Percentiles rank a stretch among this genome's conserved stretches.
phyloP scores from a whole-genome alignment of 116 monocot species.

The Phalaenopsis hybrid region DNA sequence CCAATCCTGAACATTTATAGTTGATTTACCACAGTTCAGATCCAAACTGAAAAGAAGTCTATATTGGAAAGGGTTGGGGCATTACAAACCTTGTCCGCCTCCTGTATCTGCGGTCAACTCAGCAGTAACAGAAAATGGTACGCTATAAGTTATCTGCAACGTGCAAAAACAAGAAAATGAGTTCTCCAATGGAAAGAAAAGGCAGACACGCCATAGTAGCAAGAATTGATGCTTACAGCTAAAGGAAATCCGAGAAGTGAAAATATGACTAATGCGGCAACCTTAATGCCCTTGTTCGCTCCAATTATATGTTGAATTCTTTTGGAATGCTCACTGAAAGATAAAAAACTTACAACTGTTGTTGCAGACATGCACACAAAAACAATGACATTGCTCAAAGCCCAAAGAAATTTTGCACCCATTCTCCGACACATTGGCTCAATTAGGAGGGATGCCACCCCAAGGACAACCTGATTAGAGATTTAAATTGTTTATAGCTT shows the following conservation, averaged over 20 bases:
- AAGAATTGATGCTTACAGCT: constrained; percentile 27
- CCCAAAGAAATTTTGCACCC: constrained; percentile 61
- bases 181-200: background rate
- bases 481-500: background rate
- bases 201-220: background rate
- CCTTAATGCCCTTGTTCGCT: constrained; percentile 22
- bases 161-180: constrained; percentile 16
- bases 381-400: constrained; percentile 64
- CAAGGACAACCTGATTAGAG: constrained; percentile 64
- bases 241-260: constrained; percentile 53
- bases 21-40: background rate
- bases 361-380: constrained; percentile 60
- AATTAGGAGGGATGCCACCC: constrained; percentile 61
- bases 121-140: constrained; percentile 90
- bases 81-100: constrained; percentile 74
- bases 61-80: background rate
- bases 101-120: constrained; percentile 71
- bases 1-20: constrained; percentile 54
- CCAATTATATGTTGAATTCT: constrained; percentile 30
- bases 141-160: constrained; percentile 77
- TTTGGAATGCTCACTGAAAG: constrained; percentile 19
- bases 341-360: constrained; percentile 48
- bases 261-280: constrained; percentile 29
- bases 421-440: constrained; percentile 63
- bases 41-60: constrained; percentile 2